Percentiles rank a stretch among this genome's conserved stretches.
phyloP scores from a whole-genome alignment of 2,329 filamentous ascomycete genomes.

The Trichoderma sp. region DNA sequence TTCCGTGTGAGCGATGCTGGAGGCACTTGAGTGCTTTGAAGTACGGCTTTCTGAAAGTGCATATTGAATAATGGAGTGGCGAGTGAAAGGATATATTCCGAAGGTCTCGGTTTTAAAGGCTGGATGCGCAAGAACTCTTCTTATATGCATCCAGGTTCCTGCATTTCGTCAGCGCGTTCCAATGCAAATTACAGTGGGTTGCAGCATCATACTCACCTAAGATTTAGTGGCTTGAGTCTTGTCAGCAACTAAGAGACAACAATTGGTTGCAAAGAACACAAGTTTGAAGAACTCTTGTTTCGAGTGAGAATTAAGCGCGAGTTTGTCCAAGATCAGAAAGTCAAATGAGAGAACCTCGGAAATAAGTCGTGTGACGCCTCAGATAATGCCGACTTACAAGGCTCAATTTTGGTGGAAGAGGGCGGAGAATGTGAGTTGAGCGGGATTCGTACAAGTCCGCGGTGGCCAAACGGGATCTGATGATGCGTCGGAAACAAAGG shows the following conservation, averaged over 20 bases:
- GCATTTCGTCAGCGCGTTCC: background rate
- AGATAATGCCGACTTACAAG: background rate
- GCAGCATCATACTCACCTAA: background rate
- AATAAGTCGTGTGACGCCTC: background rate
- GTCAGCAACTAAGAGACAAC: background rate
- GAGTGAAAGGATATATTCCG: background rate
- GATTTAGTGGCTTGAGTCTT: background rate
- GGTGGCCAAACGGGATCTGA: background rate
- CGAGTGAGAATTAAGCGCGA: background rate
- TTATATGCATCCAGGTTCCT: background rate
- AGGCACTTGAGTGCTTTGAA: background rate
- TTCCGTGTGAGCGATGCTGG: background rate
- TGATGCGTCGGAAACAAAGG: background rate
- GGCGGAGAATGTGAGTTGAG: background rate
- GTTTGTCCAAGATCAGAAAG: background rate
- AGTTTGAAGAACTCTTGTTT: background rate
- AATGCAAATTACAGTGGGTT: background rate
- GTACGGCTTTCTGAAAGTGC: background rate
- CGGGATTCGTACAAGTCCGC: background rate
- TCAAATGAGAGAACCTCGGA: background rate
- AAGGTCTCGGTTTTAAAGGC: background rate
- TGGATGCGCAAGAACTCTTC: background rate
- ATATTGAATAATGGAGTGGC: background rate
- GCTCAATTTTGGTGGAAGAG: background rate
- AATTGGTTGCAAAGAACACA: background rate